Conservation (phyloP, 139 green algal genomes). For the Yamagishiella unicocca region DNA sequence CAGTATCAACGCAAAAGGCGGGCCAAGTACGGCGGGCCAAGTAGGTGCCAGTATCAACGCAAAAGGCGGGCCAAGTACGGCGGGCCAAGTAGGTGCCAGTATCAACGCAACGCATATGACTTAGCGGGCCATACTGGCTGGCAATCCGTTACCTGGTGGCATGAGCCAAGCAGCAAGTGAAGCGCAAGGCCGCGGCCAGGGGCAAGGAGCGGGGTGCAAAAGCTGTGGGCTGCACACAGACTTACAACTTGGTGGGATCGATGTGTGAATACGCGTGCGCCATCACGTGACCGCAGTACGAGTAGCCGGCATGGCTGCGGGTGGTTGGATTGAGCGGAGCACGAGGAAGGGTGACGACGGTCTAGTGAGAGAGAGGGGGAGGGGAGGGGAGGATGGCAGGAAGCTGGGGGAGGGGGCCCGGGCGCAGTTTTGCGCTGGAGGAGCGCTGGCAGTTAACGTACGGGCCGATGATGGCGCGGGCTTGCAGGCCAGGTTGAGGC, state of each 20-base stretch:
- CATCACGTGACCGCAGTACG: conserved; percentile 90
- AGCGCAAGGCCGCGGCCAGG: too few relatives aligned
- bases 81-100: too few relatives aligned
- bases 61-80: too few relatives aligned
- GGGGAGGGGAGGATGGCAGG: background rate
- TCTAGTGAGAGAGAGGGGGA: background rate
- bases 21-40: too few relatives aligned
- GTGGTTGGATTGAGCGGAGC: background rate
- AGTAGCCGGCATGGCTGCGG: conserved; percentile 85
- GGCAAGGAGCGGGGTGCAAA: too few relatives aligned
- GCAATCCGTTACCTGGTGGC: too few relatives aligned
- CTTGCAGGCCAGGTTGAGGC: conserved; percentile 22
- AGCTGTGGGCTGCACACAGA: background rate
- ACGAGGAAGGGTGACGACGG: background rate
- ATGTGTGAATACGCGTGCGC: conserved; percentile 87
- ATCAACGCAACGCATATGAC: too few relatives aligned
- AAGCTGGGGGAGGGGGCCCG: background rate
- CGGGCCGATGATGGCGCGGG: conserved; percentile 79
- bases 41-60: too few relatives aligned
- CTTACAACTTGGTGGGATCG: conserved; percentile 78
- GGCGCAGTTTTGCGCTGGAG: background rate
- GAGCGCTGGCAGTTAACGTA: too few relatives aligned
- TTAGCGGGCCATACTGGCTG: too few relatives aligned
- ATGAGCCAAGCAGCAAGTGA: too few relatives aligned
- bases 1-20: too few relatives aligned